These are phyloP conservation scores for Xanthoconium stramineum DNA, from an alignment of 768 basidiomycete genomes.

Conservation along the genomic window DNA sequence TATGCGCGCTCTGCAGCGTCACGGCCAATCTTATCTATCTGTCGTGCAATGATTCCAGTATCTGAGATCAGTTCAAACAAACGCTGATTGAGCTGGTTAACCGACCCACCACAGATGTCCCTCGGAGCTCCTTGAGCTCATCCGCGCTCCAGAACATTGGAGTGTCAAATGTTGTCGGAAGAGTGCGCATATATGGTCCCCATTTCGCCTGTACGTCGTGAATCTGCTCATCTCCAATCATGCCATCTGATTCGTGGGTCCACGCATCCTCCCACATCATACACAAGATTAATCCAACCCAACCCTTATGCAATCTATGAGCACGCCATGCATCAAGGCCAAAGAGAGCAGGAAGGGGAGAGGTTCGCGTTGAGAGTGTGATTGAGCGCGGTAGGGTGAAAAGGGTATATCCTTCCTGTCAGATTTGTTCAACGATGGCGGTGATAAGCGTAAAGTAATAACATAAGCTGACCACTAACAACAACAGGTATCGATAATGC, in stretches of 20 bases:
- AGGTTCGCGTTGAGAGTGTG: slow-evolving; percentile 78
- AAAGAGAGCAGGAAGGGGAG: slow-evolving; percentile 56
- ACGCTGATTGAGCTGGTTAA: slow-evolving; percentile 16
- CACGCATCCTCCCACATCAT: slow-evolving; percentile 93
- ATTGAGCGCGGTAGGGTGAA: slow-evolving; percentile 80
- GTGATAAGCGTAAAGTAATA: neutral
- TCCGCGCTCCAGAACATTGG: slow-evolving; percentile 91
- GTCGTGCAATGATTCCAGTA: neutral
- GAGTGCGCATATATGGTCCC: slow-evolving; percentile 31
- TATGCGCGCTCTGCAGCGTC: slow-evolving; percentile 79
- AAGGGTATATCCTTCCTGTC: slow-evolving; percentile 67
- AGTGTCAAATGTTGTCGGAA: slow-evolving; percentile 77
- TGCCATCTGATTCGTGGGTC: slow-evolving; percentile 57
- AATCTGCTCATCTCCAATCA: slow-evolving; percentile 1
- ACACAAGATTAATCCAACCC: slow-evolving; percentile 85
- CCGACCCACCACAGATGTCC: slow-evolving; percentile 85
- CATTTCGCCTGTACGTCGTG: slow-evolving; percentile 10
- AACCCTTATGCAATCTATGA: slow-evolving; percentile 61
- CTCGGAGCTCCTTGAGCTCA: slow-evolving; percentile 72
- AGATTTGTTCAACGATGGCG: neutral
- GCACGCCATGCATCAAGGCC: slow-evolving; percentile 63
- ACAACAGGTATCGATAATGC: neutral
- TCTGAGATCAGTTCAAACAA: neutral
- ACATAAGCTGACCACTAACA: neutral
- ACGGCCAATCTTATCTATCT: slow-evolving; percentile 80